Percentiles rank a stretch among this genome's conserved stretches.
These are phyloP conservation scores for Symbiotaphrina buchneri DNA, from an alignment of 495 filamentous ascomycete species.

Conservation along the genomic window DNA sequence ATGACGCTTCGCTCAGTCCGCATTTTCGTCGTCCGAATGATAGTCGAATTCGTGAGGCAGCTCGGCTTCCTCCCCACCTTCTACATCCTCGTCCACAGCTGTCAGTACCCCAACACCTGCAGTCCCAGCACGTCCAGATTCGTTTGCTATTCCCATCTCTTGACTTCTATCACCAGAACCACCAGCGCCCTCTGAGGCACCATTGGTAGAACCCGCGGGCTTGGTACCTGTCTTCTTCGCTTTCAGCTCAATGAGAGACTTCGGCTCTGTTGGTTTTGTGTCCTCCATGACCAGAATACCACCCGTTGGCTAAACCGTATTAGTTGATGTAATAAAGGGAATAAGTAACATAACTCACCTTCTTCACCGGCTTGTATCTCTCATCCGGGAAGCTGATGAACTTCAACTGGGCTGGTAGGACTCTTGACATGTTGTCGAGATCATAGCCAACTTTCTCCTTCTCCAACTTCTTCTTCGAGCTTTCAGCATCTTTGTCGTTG, in stretches of 20 bases:
- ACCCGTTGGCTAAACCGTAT: conserved; percentile 50
- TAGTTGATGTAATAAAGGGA: conserved; percentile 18
- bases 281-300: conserved; percentile 84
- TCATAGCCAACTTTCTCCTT: conserved; percentile 95
- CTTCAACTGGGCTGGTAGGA: conserved; percentile 81
- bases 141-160: no score
- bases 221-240: conserved; percentile 41
- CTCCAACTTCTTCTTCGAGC: conserved; percentile 51
- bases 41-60: conserved; percentile 6
- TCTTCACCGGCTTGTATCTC: conserved; percentile 88
- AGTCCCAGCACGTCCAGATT: no score
- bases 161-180: conserved; percentile 1
- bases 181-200: not conserved
- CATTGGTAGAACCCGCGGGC: not conserved
- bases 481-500: conserved; percentile 33
- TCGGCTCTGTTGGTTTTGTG: conserved; percentile 54
- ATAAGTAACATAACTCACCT: conserved; percentile 31
- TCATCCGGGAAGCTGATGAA: conserved; percentile 73
- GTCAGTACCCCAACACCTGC: conserved; percentile 4
- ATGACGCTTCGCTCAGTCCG: no score
- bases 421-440: conserved; percentile 88
- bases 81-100: conserved; percentile 6
- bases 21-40: conserved; percentile 3
- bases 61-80: conserved; percentile 5
- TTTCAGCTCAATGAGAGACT: conserved; percentile 65